phyloP scores from a whole-genome alignment of 768 basidiomycete genomes.

The Botryobasidium botryosum region DNA sequence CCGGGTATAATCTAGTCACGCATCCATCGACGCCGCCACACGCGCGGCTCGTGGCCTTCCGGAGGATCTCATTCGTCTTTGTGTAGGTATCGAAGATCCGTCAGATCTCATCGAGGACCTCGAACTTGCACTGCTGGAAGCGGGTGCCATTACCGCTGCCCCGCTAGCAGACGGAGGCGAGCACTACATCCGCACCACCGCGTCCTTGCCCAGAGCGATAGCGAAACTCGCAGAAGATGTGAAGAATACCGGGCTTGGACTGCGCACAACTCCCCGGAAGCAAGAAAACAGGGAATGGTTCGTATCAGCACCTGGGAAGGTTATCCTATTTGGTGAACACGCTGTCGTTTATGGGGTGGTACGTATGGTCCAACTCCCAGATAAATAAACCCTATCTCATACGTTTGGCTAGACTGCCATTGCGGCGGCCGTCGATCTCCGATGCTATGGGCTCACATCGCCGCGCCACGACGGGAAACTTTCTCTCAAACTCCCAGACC shows the following conservation, averaged over 20 bases:
- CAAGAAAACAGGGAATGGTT: constrained; percentile 33
- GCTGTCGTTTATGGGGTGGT: constrained; percentile 96
- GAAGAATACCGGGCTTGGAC: neutral
- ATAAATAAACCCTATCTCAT: neutral
- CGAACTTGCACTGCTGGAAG: constrained; percentile 78
- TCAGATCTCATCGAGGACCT: constrained; percentile 89
- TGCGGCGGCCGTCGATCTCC: constrained; percentile 86
- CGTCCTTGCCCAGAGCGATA: constrained; percentile 8
- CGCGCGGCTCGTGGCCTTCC: constrained; percentile 92
- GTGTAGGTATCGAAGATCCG: constrained; percentile 95
- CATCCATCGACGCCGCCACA: constrained; percentile 90
- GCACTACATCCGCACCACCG: constrained; percentile 8
- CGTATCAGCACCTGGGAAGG: constrained; percentile 92
- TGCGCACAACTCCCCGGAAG: neutral
- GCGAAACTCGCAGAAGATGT: constrained; percentile 12
- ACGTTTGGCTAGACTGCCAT: constrained; percentile 58
- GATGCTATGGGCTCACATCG: constrained; percentile 76
- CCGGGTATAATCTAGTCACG: constrained; percentile 42
- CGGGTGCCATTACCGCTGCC: constrained; percentile 53
- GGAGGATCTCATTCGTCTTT: constrained; percentile 95
- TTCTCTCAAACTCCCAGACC: constrained; percentile 62
- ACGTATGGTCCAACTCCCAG: constrained; percentile 22
- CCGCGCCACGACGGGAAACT: constrained; percentile 58
- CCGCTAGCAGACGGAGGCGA: constrained; percentile 31
- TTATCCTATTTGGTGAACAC: constrained; percentile 96